These are phyloP conservation scores for Diplotaxis tenuifolia DNA, from an alignment of 345 rosid species.

Conservation along the genomic window DNA sequence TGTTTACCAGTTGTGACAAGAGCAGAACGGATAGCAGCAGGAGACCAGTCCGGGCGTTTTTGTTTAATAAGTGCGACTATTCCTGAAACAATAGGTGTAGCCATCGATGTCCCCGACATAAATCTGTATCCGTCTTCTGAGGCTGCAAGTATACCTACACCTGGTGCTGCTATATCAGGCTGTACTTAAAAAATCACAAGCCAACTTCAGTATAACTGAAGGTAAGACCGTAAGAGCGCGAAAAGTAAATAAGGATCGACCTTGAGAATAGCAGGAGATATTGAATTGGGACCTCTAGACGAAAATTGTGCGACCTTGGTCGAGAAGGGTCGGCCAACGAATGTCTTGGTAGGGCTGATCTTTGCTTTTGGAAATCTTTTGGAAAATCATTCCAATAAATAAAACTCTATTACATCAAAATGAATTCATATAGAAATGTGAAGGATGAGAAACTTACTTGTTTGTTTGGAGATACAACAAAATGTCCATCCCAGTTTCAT, in stretches of 20 bases:
- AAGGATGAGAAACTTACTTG: slow-evolving; percentile 7
- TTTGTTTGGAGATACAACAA: slow-evolving; percentile 53
- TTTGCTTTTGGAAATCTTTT: slow-evolving; percentile 61
- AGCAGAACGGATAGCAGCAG: slow-evolving; percentile 62
- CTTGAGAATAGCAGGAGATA: slow-evolving; percentile 86
- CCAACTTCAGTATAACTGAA: neutral
- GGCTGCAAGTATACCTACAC: slow-evolving; percentile 64
- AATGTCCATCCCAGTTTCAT: slow-evolving; percentile 59
- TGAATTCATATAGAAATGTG: neutral
- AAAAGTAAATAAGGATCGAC: neutral
- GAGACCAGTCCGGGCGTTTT: too few relatives aligned
- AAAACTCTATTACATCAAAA: neutral
- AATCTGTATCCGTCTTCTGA: slow-evolving; percentile 22
- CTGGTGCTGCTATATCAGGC: slow-evolving; percentile 91
- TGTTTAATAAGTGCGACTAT: slow-evolving; percentile 62
- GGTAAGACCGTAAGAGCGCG: too few relatives aligned
- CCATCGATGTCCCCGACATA: too few relatives aligned
- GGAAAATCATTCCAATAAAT: neutral
- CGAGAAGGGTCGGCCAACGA: slow-evolving; percentile 49
- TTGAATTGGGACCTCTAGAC: slow-evolving; percentile 74
- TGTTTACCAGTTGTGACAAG: slow-evolving; percentile 50
- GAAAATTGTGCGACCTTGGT: slow-evolving; percentile 68
- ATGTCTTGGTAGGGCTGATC: slow-evolving; percentile 50
- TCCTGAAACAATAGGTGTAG: slow-evolving; percentile 64
- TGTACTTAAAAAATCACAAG: slow-evolving; percentile 32